phyloP scores from a whole-genome alignment of 139 green algal species.

The Auxenochlorella pyrenoidosa region DNA sequence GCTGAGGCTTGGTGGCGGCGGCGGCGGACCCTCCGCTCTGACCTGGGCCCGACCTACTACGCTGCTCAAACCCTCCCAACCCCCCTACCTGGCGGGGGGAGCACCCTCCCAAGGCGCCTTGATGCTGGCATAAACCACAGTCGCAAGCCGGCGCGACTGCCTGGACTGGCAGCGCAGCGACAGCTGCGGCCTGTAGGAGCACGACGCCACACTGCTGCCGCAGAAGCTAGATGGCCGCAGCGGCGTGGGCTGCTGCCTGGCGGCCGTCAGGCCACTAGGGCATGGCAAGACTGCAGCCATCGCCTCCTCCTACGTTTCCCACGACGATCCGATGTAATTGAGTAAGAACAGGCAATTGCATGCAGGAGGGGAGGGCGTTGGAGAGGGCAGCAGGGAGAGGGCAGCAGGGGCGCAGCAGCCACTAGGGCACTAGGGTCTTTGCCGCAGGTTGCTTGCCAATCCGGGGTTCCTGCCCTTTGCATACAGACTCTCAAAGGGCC shows the following conservation, averaged over 20 bases:
- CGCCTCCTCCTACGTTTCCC: not conserved
- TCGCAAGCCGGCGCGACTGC: not conserved
- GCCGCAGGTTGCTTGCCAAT: too few species aligned
- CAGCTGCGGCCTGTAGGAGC: conserved; percentile 6
- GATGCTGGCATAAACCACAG: not conserved
- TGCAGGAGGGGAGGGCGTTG: too few species aligned
- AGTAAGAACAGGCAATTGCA: too few species aligned
- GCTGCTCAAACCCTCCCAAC: not conserved
- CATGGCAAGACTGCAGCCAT: not conserved
- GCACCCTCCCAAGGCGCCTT: conserved; percentile 26
- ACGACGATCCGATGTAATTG: too few species aligned
- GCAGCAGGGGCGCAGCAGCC: too few species aligned
- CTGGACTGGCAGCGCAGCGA: not conserved
- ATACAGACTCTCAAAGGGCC: too few species aligned
- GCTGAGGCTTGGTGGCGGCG: not conserved
- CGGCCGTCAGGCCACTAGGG: not conserved
- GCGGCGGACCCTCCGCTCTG: not conserved
- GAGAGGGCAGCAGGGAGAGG: too few species aligned
- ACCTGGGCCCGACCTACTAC: conserved; percentile 2
- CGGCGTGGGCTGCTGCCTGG: not conserved
- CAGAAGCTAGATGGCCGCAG: not conserved
- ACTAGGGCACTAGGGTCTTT: too few species aligned
- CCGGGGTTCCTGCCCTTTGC: too few species aligned
- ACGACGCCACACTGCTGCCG: conserved; percentile 11
- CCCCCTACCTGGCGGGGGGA: conserved; percentile 11